Evolutionary conservation across 805 yeast species (phyloP).

Genomic region (Wickerhamiella qilinensis): DNA sequence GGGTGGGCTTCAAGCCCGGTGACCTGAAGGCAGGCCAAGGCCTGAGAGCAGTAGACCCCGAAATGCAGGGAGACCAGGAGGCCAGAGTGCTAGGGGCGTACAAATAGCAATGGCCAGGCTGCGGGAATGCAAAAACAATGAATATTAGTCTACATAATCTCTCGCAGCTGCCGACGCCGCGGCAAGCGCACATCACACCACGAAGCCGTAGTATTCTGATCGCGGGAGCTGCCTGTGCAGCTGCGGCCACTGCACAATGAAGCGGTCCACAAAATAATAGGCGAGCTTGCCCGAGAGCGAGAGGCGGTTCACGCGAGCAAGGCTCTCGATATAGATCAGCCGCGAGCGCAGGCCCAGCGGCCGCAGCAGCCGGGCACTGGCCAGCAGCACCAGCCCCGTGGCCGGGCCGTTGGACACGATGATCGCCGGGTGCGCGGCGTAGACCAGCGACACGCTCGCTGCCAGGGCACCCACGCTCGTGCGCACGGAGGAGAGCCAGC

Average conservation of each 20-base stretch:
- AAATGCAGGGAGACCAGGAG: slow-evolving; percentile 34
- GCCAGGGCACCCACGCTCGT: slow-evolving; percentile 29
- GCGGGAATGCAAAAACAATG: too few species aligned
- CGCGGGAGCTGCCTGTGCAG: slow-evolving; percentile 35
- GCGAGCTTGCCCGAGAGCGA: slow-evolving; percentile 65
- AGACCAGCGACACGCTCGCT: slow-evolving; percentile 19
- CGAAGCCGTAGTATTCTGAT: slow-evolving; percentile 62
- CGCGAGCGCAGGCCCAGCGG: slow-evolving; percentile 23
- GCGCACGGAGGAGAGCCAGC: slow-evolving; percentile 29
- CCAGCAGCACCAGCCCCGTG: slow-evolving; percentile 41
- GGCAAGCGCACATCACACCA: slow-evolving; percentile 32
- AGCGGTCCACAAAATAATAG: slow-evolving; percentile 55
- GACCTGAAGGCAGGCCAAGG: too few species aligned
- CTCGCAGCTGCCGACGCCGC: too few species aligned
- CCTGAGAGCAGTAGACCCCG: too few species aligned
- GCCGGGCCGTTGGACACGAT: slow-evolving; percentile 68
- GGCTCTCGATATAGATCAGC: slow-evolving; percentile 68
- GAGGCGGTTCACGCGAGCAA: slow-evolving; percentile 63
- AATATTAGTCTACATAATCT: too few species aligned
- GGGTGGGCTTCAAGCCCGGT: too few species aligned
- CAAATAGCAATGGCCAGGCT: too few species aligned
- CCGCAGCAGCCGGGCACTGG: slow-evolving; percentile 25
- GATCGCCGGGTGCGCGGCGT: slow-evolving; percentile 25
- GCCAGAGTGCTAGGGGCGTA: too few species aligned
- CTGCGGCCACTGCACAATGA: slow-evolving; percentile 80